A percentile compares a stretch with the other conserved stretches of the same genome.
Evolutionary conservation across 164 flowering plant species (phyloP).

Genomic region (Tetrastigma voinierianum): DNA sequence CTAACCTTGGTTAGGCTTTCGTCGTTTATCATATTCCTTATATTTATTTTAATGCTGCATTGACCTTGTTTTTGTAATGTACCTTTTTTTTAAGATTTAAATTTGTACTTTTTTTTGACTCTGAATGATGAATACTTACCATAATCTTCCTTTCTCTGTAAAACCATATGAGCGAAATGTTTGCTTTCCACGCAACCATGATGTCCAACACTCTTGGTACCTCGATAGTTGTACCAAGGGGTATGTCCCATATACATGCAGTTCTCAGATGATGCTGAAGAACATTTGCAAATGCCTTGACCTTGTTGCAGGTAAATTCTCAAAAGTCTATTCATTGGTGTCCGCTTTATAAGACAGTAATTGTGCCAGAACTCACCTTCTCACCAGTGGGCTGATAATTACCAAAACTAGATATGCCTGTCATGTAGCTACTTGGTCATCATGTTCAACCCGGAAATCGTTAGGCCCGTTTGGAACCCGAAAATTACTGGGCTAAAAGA

Average conservation of each 20-base stretch:
- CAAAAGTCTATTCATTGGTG: background rate
- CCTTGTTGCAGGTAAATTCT: constrained; percentile 58
- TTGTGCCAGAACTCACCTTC: background rate
- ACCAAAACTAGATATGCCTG: background rate
- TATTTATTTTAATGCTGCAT: background rate
- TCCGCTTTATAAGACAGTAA: background rate
- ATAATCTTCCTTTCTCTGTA: constrained; percentile 33
- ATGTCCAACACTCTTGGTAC: constrained; percentile 97
- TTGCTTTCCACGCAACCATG: constrained; percentile 96
- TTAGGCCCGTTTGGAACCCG: too few species aligned
- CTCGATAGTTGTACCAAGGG: constrained; percentile 83
- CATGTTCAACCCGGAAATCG: too few species aligned
- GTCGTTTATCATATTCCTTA: constrained; percentile 24
- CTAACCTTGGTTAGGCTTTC: constrained; percentile 80
- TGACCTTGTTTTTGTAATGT: background rate
- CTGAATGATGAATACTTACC: constrained; percentile 14
- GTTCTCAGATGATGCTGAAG: constrained; percentile 89
- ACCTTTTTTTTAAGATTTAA: background rate
- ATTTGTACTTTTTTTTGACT: background rate
- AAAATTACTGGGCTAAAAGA: too few species aligned
- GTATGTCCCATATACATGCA: constrained; percentile 85
- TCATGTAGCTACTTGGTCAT: background rate
- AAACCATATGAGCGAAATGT: constrained; percentile 99
- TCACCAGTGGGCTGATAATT: too few species aligned
- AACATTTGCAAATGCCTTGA: constrained; percentile 66